Conservation (phyloP, 768 basidiomycete species). For the Suillus subaureus region DNA sequence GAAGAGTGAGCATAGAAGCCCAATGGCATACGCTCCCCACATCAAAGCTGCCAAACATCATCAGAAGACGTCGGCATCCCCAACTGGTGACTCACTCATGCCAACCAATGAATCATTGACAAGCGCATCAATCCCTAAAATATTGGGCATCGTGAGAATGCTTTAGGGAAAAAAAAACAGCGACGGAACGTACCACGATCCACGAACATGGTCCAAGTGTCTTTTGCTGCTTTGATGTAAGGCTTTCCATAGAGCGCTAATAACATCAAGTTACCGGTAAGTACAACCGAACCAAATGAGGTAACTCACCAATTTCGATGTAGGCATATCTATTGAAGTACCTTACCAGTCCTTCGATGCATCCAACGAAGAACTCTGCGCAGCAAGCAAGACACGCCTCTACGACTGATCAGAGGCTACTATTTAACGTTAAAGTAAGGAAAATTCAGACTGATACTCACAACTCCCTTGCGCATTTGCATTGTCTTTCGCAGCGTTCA, state of each 20-base stretch:
- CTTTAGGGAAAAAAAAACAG: not conserved
- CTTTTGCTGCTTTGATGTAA: conserved; percentile 79
- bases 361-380: conserved; percentile 75
- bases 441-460: conserved; percentile 36
- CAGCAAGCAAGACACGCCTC: conserved; percentile 77
- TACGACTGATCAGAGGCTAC: conserved; percentile 49
- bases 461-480: conserved; percentile 67
- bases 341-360: conserved; percentile 66
- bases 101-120: conserved; percentile 83
- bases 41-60: conserved; percentile 51
- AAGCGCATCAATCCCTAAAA: conserved; percentile 64
- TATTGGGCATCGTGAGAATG: not conserved
- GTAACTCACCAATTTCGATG: conserved; percentile 70
- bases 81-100: conserved; percentile 53
- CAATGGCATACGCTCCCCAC: conserved; percentile 80
- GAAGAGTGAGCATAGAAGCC: conserved; percentile 74
- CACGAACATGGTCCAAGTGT: conserved; percentile 78
- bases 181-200: conserved; percentile 52
- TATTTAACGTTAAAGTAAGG: not conserved
- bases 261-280: not conserved
- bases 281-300: not conserved
- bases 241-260: conserved; percentile 83
- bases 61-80: conserved; percentile 6
- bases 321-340: conserved; percentile 89
- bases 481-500: conserved; percentile 59